Evolutionary conservation across 495 filamentous ascomycete species (phyloP).

Genomic region (Copromyces sp.): DNA sequence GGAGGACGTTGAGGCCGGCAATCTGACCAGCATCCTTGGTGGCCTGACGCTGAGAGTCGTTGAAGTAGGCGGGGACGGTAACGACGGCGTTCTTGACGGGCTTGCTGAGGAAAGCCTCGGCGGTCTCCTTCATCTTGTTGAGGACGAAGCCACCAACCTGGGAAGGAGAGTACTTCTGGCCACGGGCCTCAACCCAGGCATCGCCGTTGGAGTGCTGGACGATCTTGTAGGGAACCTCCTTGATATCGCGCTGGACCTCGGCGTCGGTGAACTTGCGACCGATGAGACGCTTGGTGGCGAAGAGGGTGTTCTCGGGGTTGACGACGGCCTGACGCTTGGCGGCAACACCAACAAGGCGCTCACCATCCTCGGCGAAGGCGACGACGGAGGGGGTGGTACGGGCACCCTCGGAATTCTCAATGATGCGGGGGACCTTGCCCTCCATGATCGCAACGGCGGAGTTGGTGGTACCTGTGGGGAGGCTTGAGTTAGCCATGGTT

Average conservation of each 20-base stretch:
- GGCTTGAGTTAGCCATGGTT: constrained; percentile 15
- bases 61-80: constrained; percentile 96
- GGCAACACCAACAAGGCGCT: constrained; percentile 94
- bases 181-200: constrained; percentile 93
- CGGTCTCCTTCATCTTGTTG: constrained; percentile 98
- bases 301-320: constrained; percentile 98
- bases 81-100: constrained; percentile 90
- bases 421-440: constrained; percentile 88
- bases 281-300: constrained; percentile 99
- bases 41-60: constrained; percentile 93
- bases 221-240: constrained; percentile 99
- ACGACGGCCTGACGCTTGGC: constrained; percentile 99
- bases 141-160: constrained; percentile 97
- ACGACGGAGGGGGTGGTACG: constrained; percentile 96
- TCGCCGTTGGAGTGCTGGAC: constrained; percentile 97
- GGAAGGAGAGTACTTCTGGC: constrained; percentile 94
- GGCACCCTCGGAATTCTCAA: constrained; percentile 85
- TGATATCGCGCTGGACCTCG: constrained; percentile 96
- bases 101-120: constrained; percentile 82
- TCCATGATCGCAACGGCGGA: constrained; percentile 97
- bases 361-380: constrained; percentile 92
- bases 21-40: constrained; percentile 98
- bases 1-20: constrained; percentile 86
- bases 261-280: constrained; percentile 94
- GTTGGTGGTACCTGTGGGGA: constrained; percentile 75